Base-by-base conservation (phyloP, 345 rosid species). In the Lumnitzera littorea region DNA sequence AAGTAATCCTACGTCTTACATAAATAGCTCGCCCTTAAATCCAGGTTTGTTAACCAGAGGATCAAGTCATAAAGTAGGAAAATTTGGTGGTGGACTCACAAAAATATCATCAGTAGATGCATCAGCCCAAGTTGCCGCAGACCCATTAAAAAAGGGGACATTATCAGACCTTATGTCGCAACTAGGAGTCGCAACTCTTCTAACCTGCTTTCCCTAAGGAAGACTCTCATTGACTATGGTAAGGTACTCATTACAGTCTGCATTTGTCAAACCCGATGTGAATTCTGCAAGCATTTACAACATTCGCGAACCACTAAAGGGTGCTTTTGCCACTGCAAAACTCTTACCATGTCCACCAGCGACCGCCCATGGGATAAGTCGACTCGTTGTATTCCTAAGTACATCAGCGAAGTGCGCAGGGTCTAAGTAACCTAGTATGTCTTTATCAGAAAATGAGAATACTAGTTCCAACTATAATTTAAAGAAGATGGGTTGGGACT, bases 261-360 rank as follows among this genome's bases (percentile, higher is more conserved):
- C 0, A 25, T 47, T 65, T 43, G 72, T 61, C 48, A 88, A 51
- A 58, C 85, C 88, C 3, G 80, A 75, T 6, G 84, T 77, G 73
- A 94, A 89, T 64, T 84, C 87, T 11, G 70, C 76, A 5, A 78
- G 62, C 9, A 70, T 75, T 41, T 64, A 77, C 41, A 85, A 13
- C 15, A 36, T 72, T 50, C 46, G 61, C 46, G 60, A 71, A 5
- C 15, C 20, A 0, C 70, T 63, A 6, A 51, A 72, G 17, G 51
- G 52, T 3, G 43, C 67, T 46, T 77, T 51, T 2, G 64, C 75
- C 12, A 0, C 31, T 17, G 31, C 74, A 46, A 53, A n/a, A 1
- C 23, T 63, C 14, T 14, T 62, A 5, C 46, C 51, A 7, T 51
- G 17, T 13, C 25, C 57, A 3, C 55, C 48, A 0, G 24, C 13